phyloP scores from a whole-genome alignment of 208 protist species.

The Acanthamoeba culbertsoni region DNA sequence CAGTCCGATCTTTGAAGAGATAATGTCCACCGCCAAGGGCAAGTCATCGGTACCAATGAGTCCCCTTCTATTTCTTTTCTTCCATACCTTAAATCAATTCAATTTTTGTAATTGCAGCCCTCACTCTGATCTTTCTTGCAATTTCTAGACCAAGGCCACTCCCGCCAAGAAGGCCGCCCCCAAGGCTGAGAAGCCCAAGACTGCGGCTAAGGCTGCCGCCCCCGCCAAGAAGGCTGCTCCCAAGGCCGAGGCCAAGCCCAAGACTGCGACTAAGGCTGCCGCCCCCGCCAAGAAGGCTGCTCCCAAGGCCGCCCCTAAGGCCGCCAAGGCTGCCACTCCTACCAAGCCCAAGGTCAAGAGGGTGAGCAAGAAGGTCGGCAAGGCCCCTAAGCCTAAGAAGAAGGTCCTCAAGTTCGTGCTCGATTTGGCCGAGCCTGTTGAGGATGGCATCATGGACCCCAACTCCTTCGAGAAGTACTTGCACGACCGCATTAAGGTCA shows the following conservation, averaged over 20 bases:
- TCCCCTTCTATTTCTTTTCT: background rate
- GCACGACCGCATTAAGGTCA: constrained; percentile 96
- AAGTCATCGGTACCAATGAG: background rate
- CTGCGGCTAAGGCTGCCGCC: background rate
- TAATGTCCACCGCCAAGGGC: constrained; percentile 30
- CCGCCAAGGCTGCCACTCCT: background rate
- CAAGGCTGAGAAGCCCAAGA: background rate
- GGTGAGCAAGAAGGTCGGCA: background rate
- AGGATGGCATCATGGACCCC: constrained; percentile 65
- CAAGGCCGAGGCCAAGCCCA: background rate
- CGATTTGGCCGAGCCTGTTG: constrained; percentile 41
- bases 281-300: background rate
- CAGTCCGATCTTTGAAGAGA: constrained; percentile 15
- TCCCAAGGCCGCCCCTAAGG: background rate
- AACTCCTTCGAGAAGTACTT: constrained; percentile 92
- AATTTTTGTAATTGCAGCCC: background rate
- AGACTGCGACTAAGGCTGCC: background rate
- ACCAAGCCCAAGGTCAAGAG: background rate
- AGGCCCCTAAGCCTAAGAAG: constrained; percentile 41
- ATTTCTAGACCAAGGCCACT: background rate
- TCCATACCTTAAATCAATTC: background rate
- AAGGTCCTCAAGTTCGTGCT: constrained; percentile 56
- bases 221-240: background rate
- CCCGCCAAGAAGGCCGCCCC: background rate
- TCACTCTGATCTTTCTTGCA: background rate